A percentile compares a stretch with the other conserved stretches of the same genome.
phyloP scores from a whole-genome alignment of 257 asterid genomes.

The Solanum chaucha region DNA sequence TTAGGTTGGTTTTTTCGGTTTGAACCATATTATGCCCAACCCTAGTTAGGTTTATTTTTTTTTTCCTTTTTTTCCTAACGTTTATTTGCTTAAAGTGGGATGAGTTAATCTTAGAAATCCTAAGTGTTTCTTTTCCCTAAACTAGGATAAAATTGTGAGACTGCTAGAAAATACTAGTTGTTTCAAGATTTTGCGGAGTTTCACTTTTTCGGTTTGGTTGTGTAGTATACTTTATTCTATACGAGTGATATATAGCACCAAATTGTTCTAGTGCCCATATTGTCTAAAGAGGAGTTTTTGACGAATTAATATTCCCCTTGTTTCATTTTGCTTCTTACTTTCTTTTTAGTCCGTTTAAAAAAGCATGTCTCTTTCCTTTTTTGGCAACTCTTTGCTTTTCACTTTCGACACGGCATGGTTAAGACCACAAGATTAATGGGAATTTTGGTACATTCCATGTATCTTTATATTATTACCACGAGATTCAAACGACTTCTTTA shows the following conservation, averaged over 20 bases:
- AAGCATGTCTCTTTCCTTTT: not conserved
- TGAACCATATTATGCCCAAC: not conserved
- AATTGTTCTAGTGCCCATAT: not conserved
- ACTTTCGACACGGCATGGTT: not conserved
- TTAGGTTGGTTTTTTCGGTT: not conserved
- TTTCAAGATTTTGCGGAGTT: not conserved
- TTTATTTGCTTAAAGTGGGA: not conserved
- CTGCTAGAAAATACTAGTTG: not conserved
- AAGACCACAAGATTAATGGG: not conserved
- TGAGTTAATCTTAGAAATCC: not conserved
- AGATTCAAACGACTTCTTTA: not conserved
- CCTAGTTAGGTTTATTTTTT: not conserved
- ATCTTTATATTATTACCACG: not conserved
- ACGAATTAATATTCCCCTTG: not conserved
- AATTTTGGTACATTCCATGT: not conserved
- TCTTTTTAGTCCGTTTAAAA: not conserved
- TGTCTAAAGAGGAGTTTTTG: not conserved
- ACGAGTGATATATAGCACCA: not conserved
- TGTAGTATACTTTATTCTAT: not conserved
- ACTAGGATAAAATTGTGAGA: not conserved
- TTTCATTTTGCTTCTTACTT: not conserved
- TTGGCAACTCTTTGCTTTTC: not conserved
- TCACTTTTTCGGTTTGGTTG: not conserved
- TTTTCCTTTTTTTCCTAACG: not conserved
- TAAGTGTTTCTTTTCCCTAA: not conserved